phyloP scores from a whole-genome alignment of 352 stramenopile genomes.

The Phytopythium montanum region DNA sequence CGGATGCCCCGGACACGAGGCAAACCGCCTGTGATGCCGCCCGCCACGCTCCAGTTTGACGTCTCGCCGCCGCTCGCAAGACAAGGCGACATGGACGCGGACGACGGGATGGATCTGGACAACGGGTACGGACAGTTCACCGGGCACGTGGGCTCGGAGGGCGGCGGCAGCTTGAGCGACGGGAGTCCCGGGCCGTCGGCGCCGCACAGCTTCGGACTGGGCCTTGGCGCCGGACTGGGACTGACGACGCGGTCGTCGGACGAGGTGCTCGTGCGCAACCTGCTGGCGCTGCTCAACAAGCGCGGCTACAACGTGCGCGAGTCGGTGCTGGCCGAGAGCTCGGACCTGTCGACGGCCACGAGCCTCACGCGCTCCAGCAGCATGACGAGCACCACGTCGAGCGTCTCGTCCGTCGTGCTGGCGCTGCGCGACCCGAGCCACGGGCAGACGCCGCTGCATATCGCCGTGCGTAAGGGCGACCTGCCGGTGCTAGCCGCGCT shows the following conservation, averaged over 20 bases:
- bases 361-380: slow-evolving; percentile 38
- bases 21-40: slow-evolving; percentile 2
- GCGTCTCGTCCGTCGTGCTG: slow-evolving; percentile 66
- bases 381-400: slow-evolving; percentile 56
- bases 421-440: slow-evolving; percentile 68
- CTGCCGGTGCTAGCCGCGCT: slow-evolving; percentile 66
- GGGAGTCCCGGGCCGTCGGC: neutral
- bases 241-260: slow-evolving; percentile 32
- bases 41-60: slow-evolving; percentile 18
- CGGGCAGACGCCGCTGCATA: slow-evolving; percentile 73
- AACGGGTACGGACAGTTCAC: neutral
- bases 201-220: slow-evolving; percentile 4
- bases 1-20: neutral
- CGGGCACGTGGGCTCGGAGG: slow-evolving; percentile 5
- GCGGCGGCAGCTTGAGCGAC: slow-evolving; percentile 8
- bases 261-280: slow-evolving; percentile 63
- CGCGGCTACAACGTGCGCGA: slow-evolving; percentile 82
- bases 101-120: neutral
- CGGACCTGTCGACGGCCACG: slow-evolving; percentile 41
- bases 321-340: slow-evolving; percentile 47
- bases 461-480: slow-evolving; percentile 73
- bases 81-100: neutral
- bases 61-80: slow-evolving; percentile 12
- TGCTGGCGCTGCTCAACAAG: slow-evolving; percentile 78
- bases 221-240: neutral